Base-by-base conservation (phyloP, 176 grass and related monocot species). In the Eremochloa ophiuroides region DNA sequence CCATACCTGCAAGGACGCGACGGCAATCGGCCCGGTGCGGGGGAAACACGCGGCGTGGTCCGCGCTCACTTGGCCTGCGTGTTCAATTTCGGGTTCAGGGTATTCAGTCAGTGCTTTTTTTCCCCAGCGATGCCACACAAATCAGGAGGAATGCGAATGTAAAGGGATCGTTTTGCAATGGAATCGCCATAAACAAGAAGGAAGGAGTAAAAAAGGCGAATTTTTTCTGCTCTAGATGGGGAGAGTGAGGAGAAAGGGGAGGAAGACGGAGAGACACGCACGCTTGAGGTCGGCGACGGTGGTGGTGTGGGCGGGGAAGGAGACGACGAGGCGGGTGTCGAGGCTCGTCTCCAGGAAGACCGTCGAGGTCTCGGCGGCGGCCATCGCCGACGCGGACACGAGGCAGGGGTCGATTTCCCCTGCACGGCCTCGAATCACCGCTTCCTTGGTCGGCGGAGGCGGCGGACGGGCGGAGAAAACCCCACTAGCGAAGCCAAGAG, bases 241-340 rank as follows among this genome's bases (percentile, higher is more conserved):
- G 13, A 55, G 70, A 71, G 27, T 2, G 27, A 30, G 13, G 40
- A 17, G 12, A 43, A 13, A 26, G 7, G 3, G 33, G 73, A 37
- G 12, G 68, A 26, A 15, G 14, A 39, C 2, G 48, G 10, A 55
- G 47, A 58, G 31, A 6, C 51, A 59, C 73, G 31, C 33, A 75
- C 73, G 51, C 51, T 79, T 79, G 41, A 79, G 76, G 41, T 66
- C 61, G 62, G 76, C 76, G 61, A 79, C 76, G 41, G 76, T 79
- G 76, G 76, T 66, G 27, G 17, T 7, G 76, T 27, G 7, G 76
- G 76, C 62, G 26, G 75, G 75, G 61, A 79, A 79, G 76, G 62
- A 79, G 62, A 79, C 22, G 62, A 48, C 76, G 42, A 79, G 43
- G 43, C 62, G 76, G 2, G 76, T 79, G 42, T 29, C 62, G 20